Evolutionary conservation across 2,329 filamentous ascomycete species (phyloP), one percentile per base, ranked within the genome.

Genomic region (Diaporthe citrichinensis): DNA sequence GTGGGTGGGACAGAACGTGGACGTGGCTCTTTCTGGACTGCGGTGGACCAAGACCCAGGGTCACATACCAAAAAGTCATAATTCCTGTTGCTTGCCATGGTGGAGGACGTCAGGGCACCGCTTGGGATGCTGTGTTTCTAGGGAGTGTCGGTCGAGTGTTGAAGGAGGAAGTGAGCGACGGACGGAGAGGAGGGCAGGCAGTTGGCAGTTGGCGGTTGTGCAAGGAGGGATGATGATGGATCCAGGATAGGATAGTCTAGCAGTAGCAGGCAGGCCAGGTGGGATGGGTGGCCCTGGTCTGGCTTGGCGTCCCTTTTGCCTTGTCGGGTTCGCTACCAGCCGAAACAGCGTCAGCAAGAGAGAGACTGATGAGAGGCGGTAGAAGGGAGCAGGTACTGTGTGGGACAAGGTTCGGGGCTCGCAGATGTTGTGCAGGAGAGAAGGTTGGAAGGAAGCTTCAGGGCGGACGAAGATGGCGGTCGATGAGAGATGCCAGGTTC

Each of bases 21-120:
- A 69, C 69, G 75, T 76, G 75, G 57, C 75, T 75, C 75, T 76
- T 73, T 74, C 73, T 71, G 61, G 74, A 73, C 75, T 76, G 76
- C 73, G 31, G 55, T 55, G 55, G 59, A 65, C 41, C 67, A 49
- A 23, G 79, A 76, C 77, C 78, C 77, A 76, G 78, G 77, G 61
- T 67, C 77, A 86, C 93, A 83, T 93, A 98, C 96, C 87, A 99
- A 90, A 87, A 98, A 98, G 87, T 99, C 97, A 88, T 99, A 99
- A 90, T 99, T 99, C 87, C 97, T 93, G 90, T 96, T 97, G 86
- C 94, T 95, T 82, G 97, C 96, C 97, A 99, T 99, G 81, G 83
- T 89, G 85, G 79, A 74, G 59, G 68, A 59, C 55, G 65, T 67
- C 53, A 44, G 72, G 49, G 74, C 76, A 77, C 76, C 71, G 55